Evolutionary conservation across 2,329 filamentous ascomycete species (phyloP), one percentile per base, ranked within the genome.

Genomic region (Rhytidhysteron rufulum): DNA sequence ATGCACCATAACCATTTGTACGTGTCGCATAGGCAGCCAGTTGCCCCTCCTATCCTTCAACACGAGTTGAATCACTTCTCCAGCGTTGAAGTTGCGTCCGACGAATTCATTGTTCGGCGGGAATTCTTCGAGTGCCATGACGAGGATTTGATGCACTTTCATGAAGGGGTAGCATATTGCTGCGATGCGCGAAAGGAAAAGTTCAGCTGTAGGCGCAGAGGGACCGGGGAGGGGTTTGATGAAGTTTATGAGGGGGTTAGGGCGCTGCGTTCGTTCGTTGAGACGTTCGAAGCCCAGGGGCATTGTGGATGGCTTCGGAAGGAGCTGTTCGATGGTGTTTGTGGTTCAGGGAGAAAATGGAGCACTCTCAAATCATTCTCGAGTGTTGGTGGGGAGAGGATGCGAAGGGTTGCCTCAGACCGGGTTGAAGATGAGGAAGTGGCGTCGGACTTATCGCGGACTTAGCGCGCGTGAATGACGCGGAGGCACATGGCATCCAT

Each of bases 1-100:
- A 61, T 95, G 88, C 80, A 94, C 90, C 88, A 95, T 94, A 50
- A 94, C 87, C 86, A 93, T 91, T 65, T 93, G 86, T 13, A 95
- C 86, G 57, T 89, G 88, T 45, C 80, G 74, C 57, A 93, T 89
- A 0, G 86, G 85, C 17, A 95, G 71, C 88, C 88, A 95, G 43
- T 62, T 51, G 6, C 72, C 73, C 70, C 76, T 71, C 0, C 74
- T 76, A 1, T 85, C 80, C 52, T 83, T 84, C 19, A 95, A 75
- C 1, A 95, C 88, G 1, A 95, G 75, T 66, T 95, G 88, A 37
- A 95, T 80, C 25, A 91, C 83, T 61, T 94, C 88, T 24, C 88
- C 89, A 6, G 84, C 85, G 52, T 95, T 95, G 73, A 95, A 94
- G 60, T 95, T 94, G 40, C 88, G 85, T 3, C 88, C 88, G 30